phyloP scores from a whole-genome alignment of 1,284 basidiomycete genomes.

The Sanguinoderma infundibulare region DNA sequence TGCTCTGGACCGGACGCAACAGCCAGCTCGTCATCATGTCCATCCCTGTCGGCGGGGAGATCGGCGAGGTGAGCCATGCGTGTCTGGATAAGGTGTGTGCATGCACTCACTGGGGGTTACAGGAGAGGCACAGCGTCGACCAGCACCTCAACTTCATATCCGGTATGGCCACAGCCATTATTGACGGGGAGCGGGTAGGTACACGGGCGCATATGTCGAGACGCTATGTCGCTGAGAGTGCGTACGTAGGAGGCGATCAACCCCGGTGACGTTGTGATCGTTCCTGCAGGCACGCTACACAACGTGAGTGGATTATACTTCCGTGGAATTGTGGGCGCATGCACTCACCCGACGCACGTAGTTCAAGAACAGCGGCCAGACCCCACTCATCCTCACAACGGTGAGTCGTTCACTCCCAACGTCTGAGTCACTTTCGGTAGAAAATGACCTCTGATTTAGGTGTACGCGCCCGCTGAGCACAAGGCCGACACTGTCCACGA shows the following conservation, averaged over 20 bases:
- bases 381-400: slow-evolving; percentile 35
- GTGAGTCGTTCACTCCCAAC: slow-evolving; percentile 15
- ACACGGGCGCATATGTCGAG: not conserved
- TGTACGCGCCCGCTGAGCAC: slow-evolving; percentile 39
- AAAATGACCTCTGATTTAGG: slow-evolving; percentile 12
- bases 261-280: slow-evolving; percentile 35
- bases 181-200: slow-evolving; percentile 32
- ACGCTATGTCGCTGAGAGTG: not conserved
- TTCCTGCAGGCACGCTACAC: slow-evolving; percentile 36
- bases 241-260: slow-evolving; percentile 25
- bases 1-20: slow-evolving; percentile 36
- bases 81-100: not conserved
- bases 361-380: slow-evolving; percentile 36
- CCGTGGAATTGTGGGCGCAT: not conserved
- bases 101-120: not conserved
- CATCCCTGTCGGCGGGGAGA: slow-evolving; percentile 35
- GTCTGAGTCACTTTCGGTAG: not conserved
- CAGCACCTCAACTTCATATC: slow-evolving; percentile 38
- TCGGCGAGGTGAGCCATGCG: slow-evolving; percentile 30
- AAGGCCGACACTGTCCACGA: slow-evolving; percentile 37
- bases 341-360: slow-evolving; percentile 13
- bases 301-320: slow-evolving; percentile 30
- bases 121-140: slow-evolving; percentile 38
- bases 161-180: slow-evolving; percentile 33
- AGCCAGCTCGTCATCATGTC: slow-evolving; percentile 40